These are phyloP conservation scores for Colletotrichum noveboracense DNA, from an alignment of 2,329 filamentous ascomycete species.

Conservation along the genomic window DNA sequence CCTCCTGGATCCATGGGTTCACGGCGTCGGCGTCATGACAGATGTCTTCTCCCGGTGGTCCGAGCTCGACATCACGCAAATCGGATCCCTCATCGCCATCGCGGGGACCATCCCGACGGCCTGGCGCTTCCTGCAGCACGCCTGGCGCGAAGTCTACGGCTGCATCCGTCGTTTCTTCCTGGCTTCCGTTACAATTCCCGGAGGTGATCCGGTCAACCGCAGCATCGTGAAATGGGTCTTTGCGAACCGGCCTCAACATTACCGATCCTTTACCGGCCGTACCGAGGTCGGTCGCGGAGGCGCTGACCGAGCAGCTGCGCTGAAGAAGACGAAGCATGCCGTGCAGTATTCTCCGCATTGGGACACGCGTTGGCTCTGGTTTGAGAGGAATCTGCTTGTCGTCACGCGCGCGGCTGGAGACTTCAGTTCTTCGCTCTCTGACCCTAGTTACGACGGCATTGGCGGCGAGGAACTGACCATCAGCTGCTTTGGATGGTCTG, in stretches of 20 bases:
- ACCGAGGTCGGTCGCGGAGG: conserved; percentile 39
- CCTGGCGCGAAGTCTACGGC: conserved; percentile 42
- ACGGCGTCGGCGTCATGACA: conserved; percentile 38
- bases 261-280: conserved; percentile 48
- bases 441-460: conserved; percentile 50
- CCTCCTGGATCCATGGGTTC: conserved; percentile 33
- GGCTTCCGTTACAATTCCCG: conserved; percentile 47
- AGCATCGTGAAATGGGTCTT: conserved; percentile 52
- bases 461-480: conserved; percentile 52
- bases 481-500: conserved; percentile 57
- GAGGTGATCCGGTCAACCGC: conserved; percentile 48
- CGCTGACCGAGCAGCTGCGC: conserved; percentile 40
- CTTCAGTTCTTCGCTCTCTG: conserved; percentile 39
- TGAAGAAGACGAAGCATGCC: conserved; percentile 45
- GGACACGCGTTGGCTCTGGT: conserved; percentile 54
- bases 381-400: conserved; percentile 49
- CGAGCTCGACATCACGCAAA: conserved; percentile 49
- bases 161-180: conserved; percentile 49
- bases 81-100: conserved; percentile 50
- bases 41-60: conserved; percentile 45
- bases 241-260: conserved; percentile 40
- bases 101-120: conserved; percentile 44
- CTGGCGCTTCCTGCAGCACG: conserved; percentile 39
- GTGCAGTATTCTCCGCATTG: conserved; percentile 52
- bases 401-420: conserved; percentile 45